A percentile compares a stretch with the other conserved stretches of the same genome.
Conservation (phyloP, 208 protist species). For the Phytomonas serpens region DNA sequence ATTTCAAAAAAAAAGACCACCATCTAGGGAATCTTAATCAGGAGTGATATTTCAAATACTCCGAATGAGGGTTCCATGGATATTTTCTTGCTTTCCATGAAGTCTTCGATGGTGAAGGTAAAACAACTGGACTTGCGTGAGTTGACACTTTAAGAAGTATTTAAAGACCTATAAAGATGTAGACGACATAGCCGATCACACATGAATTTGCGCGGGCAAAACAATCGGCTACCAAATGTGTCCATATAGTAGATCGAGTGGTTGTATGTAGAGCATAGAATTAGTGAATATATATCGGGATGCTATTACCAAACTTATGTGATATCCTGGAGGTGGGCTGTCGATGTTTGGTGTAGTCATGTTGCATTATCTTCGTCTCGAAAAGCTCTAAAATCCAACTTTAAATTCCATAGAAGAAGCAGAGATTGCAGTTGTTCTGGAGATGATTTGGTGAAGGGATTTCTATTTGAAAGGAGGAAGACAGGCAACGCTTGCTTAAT, state of each 20-base stretch:
- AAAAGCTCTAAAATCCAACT: neutral
- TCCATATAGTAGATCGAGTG: neutral
- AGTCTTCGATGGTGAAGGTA: neutral
- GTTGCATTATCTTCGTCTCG: neutral
- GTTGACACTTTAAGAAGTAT: slow-evolving; percentile 46
- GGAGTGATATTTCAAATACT: neutral
- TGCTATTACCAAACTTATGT: neutral
- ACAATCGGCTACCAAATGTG: slow-evolving; percentile 6
- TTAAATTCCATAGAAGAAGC: neutral
- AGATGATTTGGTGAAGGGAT: neutral
- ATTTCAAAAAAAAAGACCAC: neutral
- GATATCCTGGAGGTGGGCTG: neutral
- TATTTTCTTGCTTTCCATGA: neutral
- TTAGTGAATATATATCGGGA: neutral
- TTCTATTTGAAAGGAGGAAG: neutral
- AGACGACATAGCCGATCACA: slow-evolving; percentile 33
- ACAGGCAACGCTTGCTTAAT: neutral
- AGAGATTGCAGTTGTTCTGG: neutral
- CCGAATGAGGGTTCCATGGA: neutral
- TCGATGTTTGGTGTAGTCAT: neutral
- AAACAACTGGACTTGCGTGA: slow-evolving; percentile 40
- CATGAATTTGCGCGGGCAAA: slow-evolving; percentile 28
- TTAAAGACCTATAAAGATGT: slow-evolving; percentile 56
- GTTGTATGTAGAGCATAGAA: neutral
- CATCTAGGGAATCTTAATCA: neutral